Conservation (phyloP, 805 yeast genomes). For the Cyberlindnera maritima region DNA sequence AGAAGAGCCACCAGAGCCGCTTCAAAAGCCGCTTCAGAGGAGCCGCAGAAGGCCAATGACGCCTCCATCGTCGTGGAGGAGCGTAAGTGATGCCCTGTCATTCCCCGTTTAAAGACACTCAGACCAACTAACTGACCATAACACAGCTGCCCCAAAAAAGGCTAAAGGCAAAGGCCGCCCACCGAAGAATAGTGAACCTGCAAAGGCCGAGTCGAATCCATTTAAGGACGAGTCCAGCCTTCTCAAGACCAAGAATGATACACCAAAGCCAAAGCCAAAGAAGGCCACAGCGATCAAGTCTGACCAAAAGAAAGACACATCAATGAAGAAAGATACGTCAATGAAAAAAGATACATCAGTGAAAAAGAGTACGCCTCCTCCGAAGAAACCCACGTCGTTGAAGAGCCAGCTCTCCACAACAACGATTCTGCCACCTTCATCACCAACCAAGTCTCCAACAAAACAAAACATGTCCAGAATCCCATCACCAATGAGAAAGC, state of each 20-base stretch:
- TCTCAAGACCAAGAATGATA: neutral
- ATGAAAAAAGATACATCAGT: too few relatives aligned
- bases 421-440: neutral
- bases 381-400: neutral
- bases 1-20: conserved; percentile 24
- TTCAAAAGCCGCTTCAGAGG: conserved; percentile 8
- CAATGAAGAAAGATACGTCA: too few relatives aligned
- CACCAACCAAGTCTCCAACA: conserved; percentile 7
- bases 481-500: conserved; percentile 23
- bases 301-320: neutral
- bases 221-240: neutral
- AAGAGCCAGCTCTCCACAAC: neutral
- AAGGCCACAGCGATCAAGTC: neutral
- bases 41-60: neutral
- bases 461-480: conserved; percentile 13
- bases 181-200: neutral
- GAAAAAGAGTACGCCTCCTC: neutral
- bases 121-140: neutral
- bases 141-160: conserved; percentile 6
- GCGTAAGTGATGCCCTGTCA: conserved; percentile 6
- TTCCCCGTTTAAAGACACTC: neutral
- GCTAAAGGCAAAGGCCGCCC: conserved; percentile 4
- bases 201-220: neutral
- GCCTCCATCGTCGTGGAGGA: neutral
- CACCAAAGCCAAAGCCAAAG: conserved; percentile 5